Base-by-base conservation (phyloP, 208 protist species). In the Leishmania gerbilli region DNA sequence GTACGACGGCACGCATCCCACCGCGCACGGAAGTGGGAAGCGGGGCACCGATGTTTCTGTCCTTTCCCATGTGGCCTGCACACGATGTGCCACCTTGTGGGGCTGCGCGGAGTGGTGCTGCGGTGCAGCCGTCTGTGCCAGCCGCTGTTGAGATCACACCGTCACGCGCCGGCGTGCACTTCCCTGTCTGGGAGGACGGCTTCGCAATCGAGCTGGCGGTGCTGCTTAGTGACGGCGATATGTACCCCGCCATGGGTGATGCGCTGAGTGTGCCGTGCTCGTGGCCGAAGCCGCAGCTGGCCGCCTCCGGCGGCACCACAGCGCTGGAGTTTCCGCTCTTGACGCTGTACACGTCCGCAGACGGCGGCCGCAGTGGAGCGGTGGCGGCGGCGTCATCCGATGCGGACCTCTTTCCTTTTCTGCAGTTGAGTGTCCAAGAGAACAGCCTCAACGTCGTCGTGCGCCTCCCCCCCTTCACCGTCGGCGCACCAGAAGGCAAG, bases 131-230 rank as follows among this genome's bases (percentile, higher is more conserved):
- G 69, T 53, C 55, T 45, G 31, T 49, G 7, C 74, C 78, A 0
- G 82, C 82, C 6, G 78, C 82, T 0, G 60, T 86, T 60, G 62
- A 69, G 74, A 79, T 86, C 45, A 71, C 74, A 31, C 82, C 82
- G 9, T 65, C 82, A 8, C 42, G 45, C 19, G 42, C 82, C 9
- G 74, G 72, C 31, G 78, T 42, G 56, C 58, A 77, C 78, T 88
- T 88, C 49, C 84, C 84, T 1, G 74, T 88, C 53, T 88, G 84
- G 84, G 84, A 84, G 34, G 81, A 88, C 81, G 84, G 80, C 72
- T 83, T 88, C 55, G 84, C 84, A 6, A 74, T 88, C 42, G 84
- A 88, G 77, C 53, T 74, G 71, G 80, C 78, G 17, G 81, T 88
- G n/a, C 49, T 84, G 56, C 62, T 88, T 3, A 80, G 64, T 9